Percentiles rank a stretch among this genome's conserved stretches.
Conservation (phyloP, 2,329 filamentous ascomycete species). For the Orbilia brochopaga region DNA sequence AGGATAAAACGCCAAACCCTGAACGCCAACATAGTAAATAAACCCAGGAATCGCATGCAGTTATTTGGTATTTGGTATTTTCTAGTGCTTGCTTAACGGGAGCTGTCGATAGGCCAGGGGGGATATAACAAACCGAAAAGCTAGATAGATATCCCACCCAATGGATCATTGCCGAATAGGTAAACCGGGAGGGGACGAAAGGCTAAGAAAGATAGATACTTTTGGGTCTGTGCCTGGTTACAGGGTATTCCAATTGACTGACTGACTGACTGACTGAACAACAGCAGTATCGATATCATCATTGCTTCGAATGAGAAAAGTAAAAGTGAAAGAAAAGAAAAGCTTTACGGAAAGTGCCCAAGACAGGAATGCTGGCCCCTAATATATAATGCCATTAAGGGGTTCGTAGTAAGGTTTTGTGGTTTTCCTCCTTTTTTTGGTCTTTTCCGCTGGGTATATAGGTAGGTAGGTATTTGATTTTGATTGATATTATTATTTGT, state of each 20-base stretch:
- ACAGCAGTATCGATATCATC: constrained; percentile 24
- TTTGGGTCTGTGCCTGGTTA: constrained; percentile 49
- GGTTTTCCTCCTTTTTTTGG: constrained; percentile 42
- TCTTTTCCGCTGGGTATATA: constrained; percentile 29
- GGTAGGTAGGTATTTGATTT: too few relatives aligned
- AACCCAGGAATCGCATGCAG: too few relatives aligned
- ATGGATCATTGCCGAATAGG: constrained; percentile 19
- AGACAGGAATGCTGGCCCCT: constrained; percentile 32
- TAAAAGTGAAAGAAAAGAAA: too few relatives aligned
- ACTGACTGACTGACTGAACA: too few relatives aligned
- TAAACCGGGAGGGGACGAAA: constrained; percentile 12
- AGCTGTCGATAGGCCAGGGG: constrained; percentile 11
- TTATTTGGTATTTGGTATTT: constrained; percentile 35
- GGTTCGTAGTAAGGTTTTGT: constrained; percentile 19
- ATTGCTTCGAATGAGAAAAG: constrained; percentile 40
- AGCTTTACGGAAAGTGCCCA: constrained; percentile 13
- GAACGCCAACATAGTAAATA: too few relatives aligned
- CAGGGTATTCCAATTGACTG: constrained; percentile 49
- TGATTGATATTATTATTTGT: too few relatives aligned
- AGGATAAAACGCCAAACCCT: constrained; percentile 24
- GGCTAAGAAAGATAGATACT: constrained; percentile 33
- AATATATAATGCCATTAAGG: constrained; percentile 15
- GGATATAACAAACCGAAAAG: constrained; percentile 16
- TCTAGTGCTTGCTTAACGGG: constrained; percentile 16
- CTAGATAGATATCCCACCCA: constrained; percentile 21